A percentile compares a stretch with the other conserved stretches of the same genome.
Conservation (phyloP, 176 grass and related monocot genomes). For the Luzula sylvatica region DNA sequence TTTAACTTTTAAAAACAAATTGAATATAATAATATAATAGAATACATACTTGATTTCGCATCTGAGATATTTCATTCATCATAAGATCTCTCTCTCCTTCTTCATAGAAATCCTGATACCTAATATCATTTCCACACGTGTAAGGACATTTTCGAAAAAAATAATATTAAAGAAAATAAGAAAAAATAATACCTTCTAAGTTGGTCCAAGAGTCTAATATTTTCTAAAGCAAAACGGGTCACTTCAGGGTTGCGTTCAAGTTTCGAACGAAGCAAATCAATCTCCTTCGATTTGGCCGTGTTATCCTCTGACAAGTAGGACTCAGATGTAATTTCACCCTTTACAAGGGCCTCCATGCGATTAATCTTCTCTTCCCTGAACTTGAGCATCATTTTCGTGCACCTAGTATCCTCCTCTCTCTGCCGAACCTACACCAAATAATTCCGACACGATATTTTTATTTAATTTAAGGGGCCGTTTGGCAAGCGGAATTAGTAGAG, state of each 20-base stretch:
- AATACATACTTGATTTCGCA: conserved; percentile 57
- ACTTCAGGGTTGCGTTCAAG: conserved; percentile 89
- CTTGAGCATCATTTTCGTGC: conserved; percentile 77
- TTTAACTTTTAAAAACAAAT: not conserved
- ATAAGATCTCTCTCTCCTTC: conserved; percentile 82
- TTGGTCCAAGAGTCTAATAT: conserved; percentile 83
- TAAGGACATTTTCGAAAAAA: conserved; percentile 3
- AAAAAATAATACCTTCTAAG: conserved; percentile 46
- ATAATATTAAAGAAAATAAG: not conserved
- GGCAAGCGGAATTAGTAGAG: too few relatives aligned
- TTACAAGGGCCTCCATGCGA: conserved; percentile 52
- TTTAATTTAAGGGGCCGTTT: too few relatives aligned
- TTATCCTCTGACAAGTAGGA: conserved; percentile 68
- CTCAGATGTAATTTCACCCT: conserved; percentile 43
- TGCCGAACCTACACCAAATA: conserved; percentile 78
- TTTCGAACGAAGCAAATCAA: conserved; percentile 51
- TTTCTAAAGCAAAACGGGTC: conserved; percentile 91
- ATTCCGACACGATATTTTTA: too few relatives aligned
- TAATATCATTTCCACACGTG: too few relatives aligned
- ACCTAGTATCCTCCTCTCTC: conserved; percentile 82
- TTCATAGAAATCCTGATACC: conserved; percentile 57
- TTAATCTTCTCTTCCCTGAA: conserved; percentile 93
- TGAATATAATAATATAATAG: not conserved
- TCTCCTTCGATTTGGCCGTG: conserved; percentile 43
- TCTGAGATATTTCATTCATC: conserved; percentile 59